Evolutionary conservation across 805 yeast genomes (phyloP), one percentile per base, ranked within the genome.

Genomic region (Pichia rugopelliculosa): DNA sequence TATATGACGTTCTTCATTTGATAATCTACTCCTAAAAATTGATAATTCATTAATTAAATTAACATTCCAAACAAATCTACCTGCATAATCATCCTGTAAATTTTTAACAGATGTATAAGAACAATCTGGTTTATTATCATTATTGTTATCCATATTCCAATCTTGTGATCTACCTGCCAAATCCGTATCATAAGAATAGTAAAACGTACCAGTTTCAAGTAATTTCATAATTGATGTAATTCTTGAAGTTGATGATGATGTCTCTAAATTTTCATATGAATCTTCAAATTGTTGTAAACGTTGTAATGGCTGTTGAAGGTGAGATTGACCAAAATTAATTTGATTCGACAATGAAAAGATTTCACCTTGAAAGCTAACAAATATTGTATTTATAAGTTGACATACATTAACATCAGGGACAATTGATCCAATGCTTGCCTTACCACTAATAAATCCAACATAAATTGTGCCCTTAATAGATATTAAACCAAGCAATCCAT

Each of bases 401-500:
- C 69, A 71, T 7, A 86, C 70, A 34, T 67, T 68, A 47, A 83
- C 85, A 6, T 72, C 65, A 0, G 79, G 67, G 42, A 77, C 66
- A 0, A 86, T 22, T 1, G 49, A 82, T 25, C 85, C 91, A 7
- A 80, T 79, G 45, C 74, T 76, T 3, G 66, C 59, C 17, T 74
- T 66, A 12, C 73, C 72, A 1, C 85, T 76, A 25, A 85, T 73
- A 39, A 84, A 74, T 2, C 82, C 82, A 13, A 82, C 59, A 57
- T 72, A 83, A 6, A 79, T 69, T 41, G 72, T 67, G 3, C 76
- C 76, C 54, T 81, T 79, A 15, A 81, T 59, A 21, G 72, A 66
- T 12, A 81, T 66, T 23, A 84, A 61, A 0, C 95, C 95, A 24
- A 84, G 59, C 34, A 84, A 72, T 1, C 87, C 90, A 53, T 64